Base-by-base conservation (phyloP, 2,329 filamentous ascomycete species). In the Pseudogymnoascus sp. region DNA sequence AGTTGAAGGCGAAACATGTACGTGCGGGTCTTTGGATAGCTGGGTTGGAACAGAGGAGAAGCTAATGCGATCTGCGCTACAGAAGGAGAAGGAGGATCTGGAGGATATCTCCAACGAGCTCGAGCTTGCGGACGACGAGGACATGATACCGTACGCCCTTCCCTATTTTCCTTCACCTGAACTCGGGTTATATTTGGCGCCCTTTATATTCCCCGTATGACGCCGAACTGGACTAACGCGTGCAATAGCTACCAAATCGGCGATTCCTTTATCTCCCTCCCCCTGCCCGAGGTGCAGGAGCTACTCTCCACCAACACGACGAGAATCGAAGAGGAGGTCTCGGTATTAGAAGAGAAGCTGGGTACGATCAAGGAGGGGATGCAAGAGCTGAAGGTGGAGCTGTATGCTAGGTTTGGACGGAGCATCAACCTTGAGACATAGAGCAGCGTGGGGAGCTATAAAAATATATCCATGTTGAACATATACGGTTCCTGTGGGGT, bases 41-140 rank as follows among this genome's bases (percentile, higher is more conserved):
- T 26, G 2, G 31, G 31, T 38, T 43, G 31, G 24, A 26, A 50
- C 7, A 6, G 19, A 37, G 10, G 31, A 7, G 40, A 38, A 3
- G 63, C 66, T 72, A 63, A 72, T 37, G 10, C 6, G 40, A 4
- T 22, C 56, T n/a, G 60, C 26, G 19, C n/a, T 68, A 62, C 72
- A 98, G 93, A 98, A 98, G 80, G 93, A 98, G 76, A 98, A 97
- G 78, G 95, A 99, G 77, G 95, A 98, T 73, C 84, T 98, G 3
- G 93, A 98, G 74, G 95, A 99, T 75, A 84, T 99, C 62, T 89
- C 89, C 1, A 90, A 83, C 62, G 95, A 99, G 75, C 82, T 99
- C 56, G 95, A 99, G 78, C 85, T 99, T 16, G 91, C 91, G 61
- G 93, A 98, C 75, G 95, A 99, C 75, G 93, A 98, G 70, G 92